Evolutionary conservation across 768 basidiomycete species (phyloP).

Genomic region (Antrodiella citrinella): DNA sequence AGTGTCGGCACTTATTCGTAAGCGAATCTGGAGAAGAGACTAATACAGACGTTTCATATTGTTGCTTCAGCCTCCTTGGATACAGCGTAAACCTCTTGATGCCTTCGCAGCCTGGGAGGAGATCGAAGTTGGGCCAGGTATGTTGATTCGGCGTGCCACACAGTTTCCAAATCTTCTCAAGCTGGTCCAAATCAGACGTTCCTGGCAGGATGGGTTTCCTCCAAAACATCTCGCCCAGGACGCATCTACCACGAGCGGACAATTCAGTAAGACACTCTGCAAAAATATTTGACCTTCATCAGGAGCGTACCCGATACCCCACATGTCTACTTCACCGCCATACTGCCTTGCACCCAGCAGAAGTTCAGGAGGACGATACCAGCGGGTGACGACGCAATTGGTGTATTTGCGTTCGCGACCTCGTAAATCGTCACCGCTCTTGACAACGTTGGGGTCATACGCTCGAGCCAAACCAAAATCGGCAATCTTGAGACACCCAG

Average conservation of each 20-base stretch:
- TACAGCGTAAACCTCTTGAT: conserved; percentile 53
- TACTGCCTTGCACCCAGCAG: conserved; percentile 85
- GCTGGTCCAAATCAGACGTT: conserved; percentile 83
- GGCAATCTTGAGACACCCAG: conserved; percentile 79
- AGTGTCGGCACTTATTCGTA: too few species aligned
- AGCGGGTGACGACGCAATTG: conserved; percentile 90
- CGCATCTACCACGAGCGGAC: conserved; percentile 74
- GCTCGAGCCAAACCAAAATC: conserved; percentile 95
- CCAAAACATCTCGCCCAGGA: conserved; percentile 94
- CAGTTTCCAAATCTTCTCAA: conserved; percentile 82
- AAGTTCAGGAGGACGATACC: conserved; percentile 93
- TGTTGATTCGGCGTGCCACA: conserved; percentile 85
- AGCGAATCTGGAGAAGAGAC: too few species aligned
- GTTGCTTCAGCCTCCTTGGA: conserved; percentile 45
- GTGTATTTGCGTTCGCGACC: conserved; percentile 73
- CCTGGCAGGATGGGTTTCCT: conserved; percentile 84
- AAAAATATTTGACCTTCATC: neutral
- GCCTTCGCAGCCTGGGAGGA: conserved; percentile 72
- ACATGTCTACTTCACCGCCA: conserved; percentile 92
- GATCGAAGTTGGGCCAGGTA: conserved; percentile 72
- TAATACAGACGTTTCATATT: conserved; percentile 50
- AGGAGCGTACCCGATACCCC: conserved; percentile 82
- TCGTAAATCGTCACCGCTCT: conserved; percentile 30
- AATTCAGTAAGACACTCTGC: too few species aligned
- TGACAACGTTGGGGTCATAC: conserved; percentile 46